phyloP scores from a whole-genome alignment of 2,329 filamentous ascomycete species.

The Hypoxylon sp. region DNA sequence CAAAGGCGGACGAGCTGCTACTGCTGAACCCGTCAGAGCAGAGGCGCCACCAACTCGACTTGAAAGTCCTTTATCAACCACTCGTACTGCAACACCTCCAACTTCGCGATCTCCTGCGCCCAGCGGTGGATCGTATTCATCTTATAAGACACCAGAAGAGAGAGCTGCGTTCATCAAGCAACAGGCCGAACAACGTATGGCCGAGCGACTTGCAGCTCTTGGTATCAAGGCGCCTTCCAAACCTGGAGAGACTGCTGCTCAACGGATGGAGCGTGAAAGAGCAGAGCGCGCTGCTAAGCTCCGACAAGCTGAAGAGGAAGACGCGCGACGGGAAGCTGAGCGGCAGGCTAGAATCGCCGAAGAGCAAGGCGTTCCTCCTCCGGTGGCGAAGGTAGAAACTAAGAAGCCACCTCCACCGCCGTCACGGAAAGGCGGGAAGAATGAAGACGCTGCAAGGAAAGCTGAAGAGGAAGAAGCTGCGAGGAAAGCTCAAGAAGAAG shows the following conservation, averaged over 20 bases:
- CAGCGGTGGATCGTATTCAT: slow-evolving; percentile 77
- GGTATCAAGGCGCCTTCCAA: slow-evolving; percentile 89
- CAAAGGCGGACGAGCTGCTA: slow-evolving; percentile 57
- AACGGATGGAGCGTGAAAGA: slow-evolving; percentile 89
- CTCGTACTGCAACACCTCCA: slow-evolving; percentile 66
- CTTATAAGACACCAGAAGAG: slow-evolving; percentile 92
- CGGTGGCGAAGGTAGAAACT: slow-evolving; percentile 63
- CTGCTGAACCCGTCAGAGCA: slow-evolving; percentile 60
- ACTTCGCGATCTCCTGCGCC: slow-evolving; percentile 60
- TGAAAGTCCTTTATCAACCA: slow-evolving; percentile 67
- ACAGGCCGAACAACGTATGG: slow-evolving; percentile 96
- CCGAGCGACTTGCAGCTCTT: slow-evolving; percentile 91
- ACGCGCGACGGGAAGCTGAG: slow-evolving; percentile 88
- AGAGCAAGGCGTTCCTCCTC: slow-evolving; percentile 75
- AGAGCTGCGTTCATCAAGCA: slow-evolving; percentile 96
- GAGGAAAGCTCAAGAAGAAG: slow-evolving; percentile 53
- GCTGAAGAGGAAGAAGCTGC: slow-evolving; percentile 66
- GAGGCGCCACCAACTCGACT: slow-evolving; percentile 62
- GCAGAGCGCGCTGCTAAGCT: slow-evolving; percentile 89
- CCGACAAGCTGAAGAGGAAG: slow-evolving; percentile 92
- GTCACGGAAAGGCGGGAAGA: slow-evolving; percentile 76
- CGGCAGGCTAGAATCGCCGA: slow-evolving; percentile 85
- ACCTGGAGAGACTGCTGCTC: slow-evolving; percentile 81
- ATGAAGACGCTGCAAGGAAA: slow-evolving; percentile 60
- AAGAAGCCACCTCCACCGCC: slow-evolving; percentile 84